Conservation (phyloP, 208 protist genomes). For the Trypanosomatidae sp. region DNA sequence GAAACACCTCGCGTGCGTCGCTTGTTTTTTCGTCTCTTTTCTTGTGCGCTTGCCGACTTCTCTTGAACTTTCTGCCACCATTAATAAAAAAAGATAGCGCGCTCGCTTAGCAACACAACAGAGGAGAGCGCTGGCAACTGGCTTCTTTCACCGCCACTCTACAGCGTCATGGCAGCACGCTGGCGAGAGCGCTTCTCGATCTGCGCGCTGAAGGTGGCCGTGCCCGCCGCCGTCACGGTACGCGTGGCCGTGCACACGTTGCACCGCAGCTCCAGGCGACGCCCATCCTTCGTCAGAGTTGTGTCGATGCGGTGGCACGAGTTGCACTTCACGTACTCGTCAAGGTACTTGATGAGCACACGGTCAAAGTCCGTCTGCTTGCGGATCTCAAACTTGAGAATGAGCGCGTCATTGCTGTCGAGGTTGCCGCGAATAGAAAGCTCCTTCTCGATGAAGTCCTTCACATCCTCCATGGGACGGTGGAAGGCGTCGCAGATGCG, state of each 20-base stretch:
- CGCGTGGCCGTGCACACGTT: slow-evolving; percentile 83
- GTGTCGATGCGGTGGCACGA: slow-evolving; percentile 90
- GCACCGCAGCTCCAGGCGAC: slow-evolving; percentile 67
- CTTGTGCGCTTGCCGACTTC: too few species aligned
- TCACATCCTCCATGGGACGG: slow-evolving; percentile 84
- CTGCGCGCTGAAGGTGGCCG: slow-evolving; percentile 72
- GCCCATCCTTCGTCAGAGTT: slow-evolving; percentile 77
- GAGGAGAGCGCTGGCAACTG: too few species aligned
- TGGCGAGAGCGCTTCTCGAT: slow-evolving; percentile 81
- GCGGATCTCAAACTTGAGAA: slow-evolving; percentile 89
- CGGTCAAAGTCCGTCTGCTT: slow-evolving; percentile 80
- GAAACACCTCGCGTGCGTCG: too few species aligned
- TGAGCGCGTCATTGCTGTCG: slow-evolving; percentile 84
- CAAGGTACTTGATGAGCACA: slow-evolving; percentile 85
- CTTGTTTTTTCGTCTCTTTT: too few species aligned
- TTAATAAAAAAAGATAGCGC: too few species aligned
- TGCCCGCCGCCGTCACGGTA: slow-evolving; percentile 61
- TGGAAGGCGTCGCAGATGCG: slow-evolving; percentile 89
- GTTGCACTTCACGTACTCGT: slow-evolving; percentile 92
- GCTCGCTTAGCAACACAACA: too few species aligned
- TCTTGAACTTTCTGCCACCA: too few species aligned
- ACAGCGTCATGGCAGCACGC: slow-evolving; percentile 62
- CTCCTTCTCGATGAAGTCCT: slow-evolving; percentile 92
- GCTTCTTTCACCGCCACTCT: too few species aligned
- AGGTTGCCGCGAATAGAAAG: slow-evolving; percentile 85